These are phyloP conservation scores for Scopulariopsis brevicaulis DNA, from an alignment of 2,329 filamentous ascomycete genomes.

Conservation along the genomic window DNA sequence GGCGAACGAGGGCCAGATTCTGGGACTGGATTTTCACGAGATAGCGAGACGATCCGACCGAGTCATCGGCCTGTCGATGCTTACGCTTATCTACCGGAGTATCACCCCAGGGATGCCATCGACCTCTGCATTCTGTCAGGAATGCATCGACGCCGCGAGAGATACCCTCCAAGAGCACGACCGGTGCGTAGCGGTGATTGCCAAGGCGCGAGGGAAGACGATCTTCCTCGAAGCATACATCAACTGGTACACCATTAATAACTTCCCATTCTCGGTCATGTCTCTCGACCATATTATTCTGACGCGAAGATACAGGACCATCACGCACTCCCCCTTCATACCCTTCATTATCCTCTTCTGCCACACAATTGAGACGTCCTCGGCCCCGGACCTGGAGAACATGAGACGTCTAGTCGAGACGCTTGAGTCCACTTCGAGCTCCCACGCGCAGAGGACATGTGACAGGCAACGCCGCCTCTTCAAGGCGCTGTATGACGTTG, in stretches of 20 bases:
- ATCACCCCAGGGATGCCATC: slow-evolving; percentile 16
- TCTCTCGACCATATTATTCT: too few species aligned
- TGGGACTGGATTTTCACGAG: slow-evolving; percentile 8
- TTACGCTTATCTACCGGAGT: slow-evolving; percentile 31
- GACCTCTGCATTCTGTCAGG: slow-evolving; percentile 23
- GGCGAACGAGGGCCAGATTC: background rate
- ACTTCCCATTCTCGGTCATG: background rate
- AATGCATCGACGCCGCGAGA: slow-evolving; percentile 29
- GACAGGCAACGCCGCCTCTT: slow-evolving; percentile 11
- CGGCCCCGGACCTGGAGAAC: slow-evolving; percentile 28
- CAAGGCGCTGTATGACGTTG: slow-evolving; percentile 12
- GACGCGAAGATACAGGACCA: slow-evolving; percentile 19
- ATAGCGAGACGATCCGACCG: slow-evolving; percentile 18
- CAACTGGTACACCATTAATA: slow-evolving; percentile 7
- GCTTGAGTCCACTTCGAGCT: slow-evolving; percentile 5
- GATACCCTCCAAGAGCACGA: slow-evolving; percentile 21
- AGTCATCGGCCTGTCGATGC: slow-evolving; percentile 25
- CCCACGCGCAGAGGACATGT: slow-evolving; percentile 4
- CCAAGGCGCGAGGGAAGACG: slow-evolving; percentile 1
- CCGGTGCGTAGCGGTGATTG: slow-evolving; percentile 7
- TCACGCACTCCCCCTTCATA: slow-evolving; percentile 38
- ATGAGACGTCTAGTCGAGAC: slow-evolving; percentile 32
- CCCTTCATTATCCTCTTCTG: slow-evolving; percentile 42
- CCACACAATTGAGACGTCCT: slow-evolving; percentile 32
- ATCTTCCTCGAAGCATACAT: slow-evolving; percentile 7